Percentiles rank a stretch among this genome's conserved stretches.
Conservation (phyloP, 768 basidiomycete species). For the Russula olivacea region DNA sequence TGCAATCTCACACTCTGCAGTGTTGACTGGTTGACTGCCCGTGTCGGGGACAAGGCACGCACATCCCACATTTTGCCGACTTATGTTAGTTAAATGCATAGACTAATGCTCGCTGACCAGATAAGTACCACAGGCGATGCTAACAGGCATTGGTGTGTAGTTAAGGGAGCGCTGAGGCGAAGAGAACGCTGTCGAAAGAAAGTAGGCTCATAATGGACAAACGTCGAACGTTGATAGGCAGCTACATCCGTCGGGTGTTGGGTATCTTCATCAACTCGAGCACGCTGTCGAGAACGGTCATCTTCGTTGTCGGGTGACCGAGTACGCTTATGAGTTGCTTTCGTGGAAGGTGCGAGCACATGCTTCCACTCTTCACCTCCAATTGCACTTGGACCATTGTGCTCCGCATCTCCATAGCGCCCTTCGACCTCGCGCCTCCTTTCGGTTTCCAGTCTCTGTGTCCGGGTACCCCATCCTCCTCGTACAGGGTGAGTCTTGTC, state of each 20-base stretch:
- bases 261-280: constrained; percentile 56
- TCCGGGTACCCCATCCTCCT: constrained; percentile 90
- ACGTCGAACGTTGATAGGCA: no score
- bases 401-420: constrained; percentile 75
- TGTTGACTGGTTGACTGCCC: no score
- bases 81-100: no score
- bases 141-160: no score
- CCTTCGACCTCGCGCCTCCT: constrained; percentile 79
- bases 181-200: no score
- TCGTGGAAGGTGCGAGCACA: constrained; percentile 40
- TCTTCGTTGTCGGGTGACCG: constrained; percentile 77
- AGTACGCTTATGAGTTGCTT: constrained; percentile 52
- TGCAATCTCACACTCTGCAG: no score
- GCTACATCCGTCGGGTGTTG: constrained; percentile 66
- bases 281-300: constrained; percentile 51
- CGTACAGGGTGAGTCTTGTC: constrained; percentile 96
- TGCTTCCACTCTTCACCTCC: constrained; percentile 88
- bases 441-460: constrained; percentile 65
- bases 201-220: no score
- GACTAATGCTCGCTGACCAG: no score
- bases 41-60: no score
- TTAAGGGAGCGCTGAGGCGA: no score
- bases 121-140: no score
- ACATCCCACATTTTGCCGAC: no score
- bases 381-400: constrained; percentile 72